phyloP scores from a whole-genome alignment of 108 stramenopile genomes.

The Skeletonema costatum region DNA sequence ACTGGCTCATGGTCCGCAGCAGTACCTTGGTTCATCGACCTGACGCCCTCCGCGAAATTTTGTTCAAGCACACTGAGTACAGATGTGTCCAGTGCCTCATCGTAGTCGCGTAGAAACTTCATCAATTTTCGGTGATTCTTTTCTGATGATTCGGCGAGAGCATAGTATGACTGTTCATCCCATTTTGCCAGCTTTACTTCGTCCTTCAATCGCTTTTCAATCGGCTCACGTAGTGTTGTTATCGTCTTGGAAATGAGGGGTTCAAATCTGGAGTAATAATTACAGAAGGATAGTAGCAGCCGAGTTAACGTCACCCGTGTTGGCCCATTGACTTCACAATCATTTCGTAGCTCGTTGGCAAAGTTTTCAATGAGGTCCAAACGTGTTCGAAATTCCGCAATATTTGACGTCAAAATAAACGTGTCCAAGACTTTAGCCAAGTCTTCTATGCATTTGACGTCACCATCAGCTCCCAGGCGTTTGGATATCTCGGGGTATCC shows the following conservation, averaged over 20 bases:
- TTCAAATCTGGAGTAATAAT: conserved; percentile 80
- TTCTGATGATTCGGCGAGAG: conserved; percentile 91
- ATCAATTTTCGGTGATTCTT: conserved; percentile 91
- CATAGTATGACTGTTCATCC: conserved; percentile 98
- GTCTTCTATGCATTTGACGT: conserved; percentile 49
- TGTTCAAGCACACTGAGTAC: conserved; percentile 72
- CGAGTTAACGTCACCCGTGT: conserved; percentile 38
- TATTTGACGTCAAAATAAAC: conserved; percentile 77
- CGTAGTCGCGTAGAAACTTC: conserved; percentile 79
- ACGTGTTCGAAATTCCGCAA: conserved; percentile 73
- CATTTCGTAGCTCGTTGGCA: conserved; percentile 46
- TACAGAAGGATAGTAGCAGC: conserved; percentile 63
- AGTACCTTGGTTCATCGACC: conserved; percentile 41
- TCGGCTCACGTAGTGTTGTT: conserved; percentile 53
- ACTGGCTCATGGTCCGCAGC: conserved; percentile 31
- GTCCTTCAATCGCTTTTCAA: conserved; percentile 89
- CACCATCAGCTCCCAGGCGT: conserved; percentile 10
- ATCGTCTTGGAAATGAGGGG: conserved; percentile 39
- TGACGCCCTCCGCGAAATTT: conserved; percentile 60
- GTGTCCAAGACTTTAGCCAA: conserved; percentile 76
- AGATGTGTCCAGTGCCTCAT: conserved; percentile 73
- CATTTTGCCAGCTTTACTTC: conserved; percentile 97
- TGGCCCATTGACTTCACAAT: conserved; percentile 20
- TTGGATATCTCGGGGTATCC: conserved; percentile 39
- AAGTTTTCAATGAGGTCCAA: conserved; percentile 64